Conservation (phyloP, 2,329 filamentous ascomycete species). For the Shiraia bambusicola region DNA sequence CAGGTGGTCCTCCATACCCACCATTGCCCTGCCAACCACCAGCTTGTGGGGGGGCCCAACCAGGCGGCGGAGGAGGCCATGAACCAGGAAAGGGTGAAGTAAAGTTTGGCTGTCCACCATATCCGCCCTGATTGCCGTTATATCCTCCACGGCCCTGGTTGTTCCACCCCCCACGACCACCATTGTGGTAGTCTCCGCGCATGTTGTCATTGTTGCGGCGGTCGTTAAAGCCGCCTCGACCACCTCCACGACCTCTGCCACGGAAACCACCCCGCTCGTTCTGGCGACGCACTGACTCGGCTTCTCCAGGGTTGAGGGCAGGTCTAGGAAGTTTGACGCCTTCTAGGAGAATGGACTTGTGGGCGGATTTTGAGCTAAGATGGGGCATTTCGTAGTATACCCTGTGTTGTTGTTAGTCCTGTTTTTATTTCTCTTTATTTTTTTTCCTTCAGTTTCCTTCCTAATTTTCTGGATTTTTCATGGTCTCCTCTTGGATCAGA, state of each 20-base stretch:
- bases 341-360: constrained; percentile 92
- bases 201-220: constrained; percentile 22
- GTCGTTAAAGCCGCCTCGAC: constrained; percentile 39
- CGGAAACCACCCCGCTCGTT: constrained; percentile 59
- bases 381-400: constrained; percentile 84
- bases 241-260: constrained; percentile 20
- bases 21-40: constrained; percentile 15
- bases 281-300: constrained; percentile 63
- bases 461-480: neutral
- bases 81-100: constrained; percentile 18
- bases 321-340: constrained; percentile 74
- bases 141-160: constrained; percentile 16
- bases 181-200: constrained; percentile 21
- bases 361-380: constrained; percentile 60
- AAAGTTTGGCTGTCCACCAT: constrained; percentile 24
- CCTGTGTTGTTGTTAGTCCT: constrained; percentile 51
- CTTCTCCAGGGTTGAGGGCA: constrained; percentile 68
- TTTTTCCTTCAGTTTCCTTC: neutral
- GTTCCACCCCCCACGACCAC: constrained; percentile 21
- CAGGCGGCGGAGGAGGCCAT: constrained; percentile 31
- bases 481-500: constrained; percentile 18
- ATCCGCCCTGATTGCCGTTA: constrained; percentile 24
- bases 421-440: too few relatives aligned
- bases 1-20: constrained; percentile 19
- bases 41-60: constrained; percentile 30